Conservation (phyloP, 2,329 filamentous ascomycete species). For the Ascosphaera apis region DNA sequence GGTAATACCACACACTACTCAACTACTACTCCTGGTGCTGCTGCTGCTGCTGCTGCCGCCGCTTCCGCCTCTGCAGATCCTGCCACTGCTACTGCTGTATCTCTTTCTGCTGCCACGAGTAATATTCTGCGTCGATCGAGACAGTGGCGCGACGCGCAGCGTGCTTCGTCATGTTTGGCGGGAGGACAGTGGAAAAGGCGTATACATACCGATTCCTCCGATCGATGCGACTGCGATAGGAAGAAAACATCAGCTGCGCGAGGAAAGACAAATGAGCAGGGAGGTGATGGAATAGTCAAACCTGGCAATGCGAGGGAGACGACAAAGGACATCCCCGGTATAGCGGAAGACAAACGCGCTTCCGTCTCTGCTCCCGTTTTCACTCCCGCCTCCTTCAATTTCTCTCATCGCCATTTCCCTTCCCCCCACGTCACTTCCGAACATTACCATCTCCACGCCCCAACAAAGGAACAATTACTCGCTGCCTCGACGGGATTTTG, state of each 20-base stretch:
- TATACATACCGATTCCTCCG: neutral
- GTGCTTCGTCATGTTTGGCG: neutral
- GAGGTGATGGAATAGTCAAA: neutral
- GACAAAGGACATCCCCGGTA: neutral
- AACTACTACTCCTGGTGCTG: neutral
- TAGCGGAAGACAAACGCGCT: neutral
- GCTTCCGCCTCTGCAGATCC: no score
- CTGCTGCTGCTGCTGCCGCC: neutral
- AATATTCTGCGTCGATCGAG: neutral
- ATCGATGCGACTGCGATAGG: no score
- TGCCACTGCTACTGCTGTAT: neutral
- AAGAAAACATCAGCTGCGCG: neutral
- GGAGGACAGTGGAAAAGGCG: neutral
- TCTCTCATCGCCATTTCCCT: neutral
- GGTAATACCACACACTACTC: slow-evolving; percentile 11
- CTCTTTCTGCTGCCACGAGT: neutral
- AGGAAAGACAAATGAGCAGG: neutral
- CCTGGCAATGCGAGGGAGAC: neutral
- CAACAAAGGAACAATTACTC: slow-evolving; percentile 80
- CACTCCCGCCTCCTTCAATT: neutral
- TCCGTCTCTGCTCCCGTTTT: neutral
- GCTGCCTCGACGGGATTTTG: slow-evolving; percentile 83
- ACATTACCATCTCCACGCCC: slow-evolving; percentile 45
- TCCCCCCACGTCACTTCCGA: neutral
- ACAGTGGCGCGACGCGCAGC: neutral